phyloP scores from a whole-genome alignment of 805 yeast species.

The Wickerhamomyces canadensis region DNA sequence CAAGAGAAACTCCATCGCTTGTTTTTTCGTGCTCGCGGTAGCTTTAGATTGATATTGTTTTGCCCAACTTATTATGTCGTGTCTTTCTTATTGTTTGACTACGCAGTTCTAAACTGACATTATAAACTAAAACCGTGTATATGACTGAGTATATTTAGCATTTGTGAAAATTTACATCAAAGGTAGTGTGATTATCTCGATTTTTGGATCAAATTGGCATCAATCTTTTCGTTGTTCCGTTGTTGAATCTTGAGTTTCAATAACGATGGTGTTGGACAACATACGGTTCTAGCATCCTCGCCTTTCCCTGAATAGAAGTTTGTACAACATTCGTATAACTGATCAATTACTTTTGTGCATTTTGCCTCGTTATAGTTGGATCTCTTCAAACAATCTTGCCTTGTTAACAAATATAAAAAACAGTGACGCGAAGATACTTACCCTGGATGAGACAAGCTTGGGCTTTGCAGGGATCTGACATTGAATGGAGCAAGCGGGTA shows the following conservation, averaged over 20 bases:
- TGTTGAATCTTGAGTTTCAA: conserved; percentile 63
- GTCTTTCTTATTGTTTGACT: conserved; percentile 37
- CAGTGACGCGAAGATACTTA: conserved; percentile 24
- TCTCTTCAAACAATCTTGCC: conserved; percentile 53
- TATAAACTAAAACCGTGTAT: too few species aligned
- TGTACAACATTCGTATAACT: conserved; percentile 70
- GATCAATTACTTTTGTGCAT: conserved; percentile 65
- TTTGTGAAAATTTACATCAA: too few species aligned
- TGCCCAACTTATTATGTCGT: conserved; percentile 49
- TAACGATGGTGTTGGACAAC: conserved; percentile 72
- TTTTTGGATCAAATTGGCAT: conserved; percentile 43
- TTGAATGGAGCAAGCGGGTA: not conserved
- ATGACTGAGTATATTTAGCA: too few species aligned
- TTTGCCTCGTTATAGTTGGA: conserved; percentile 66
- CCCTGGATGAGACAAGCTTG: conserved; percentile 80
- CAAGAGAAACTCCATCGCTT: conserved; percentile 10
- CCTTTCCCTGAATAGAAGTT: conserved; percentile 59
- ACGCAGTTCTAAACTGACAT: conserved; percentile 80
- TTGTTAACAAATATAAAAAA: not conserved
- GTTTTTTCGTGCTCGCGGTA: conserved; percentile 85
- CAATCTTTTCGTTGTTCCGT: conserved; percentile 48
- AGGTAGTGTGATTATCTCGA: conserved; percentile 8
- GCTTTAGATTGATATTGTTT: conserved; percentile 61
- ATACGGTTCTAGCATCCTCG: conserved; percentile 52
- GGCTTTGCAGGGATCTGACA: conserved; percentile 54